phyloP scores from a whole-genome alignment of 2,329 filamentous ascomycete species.

The Diaporthe vexans region DNA sequence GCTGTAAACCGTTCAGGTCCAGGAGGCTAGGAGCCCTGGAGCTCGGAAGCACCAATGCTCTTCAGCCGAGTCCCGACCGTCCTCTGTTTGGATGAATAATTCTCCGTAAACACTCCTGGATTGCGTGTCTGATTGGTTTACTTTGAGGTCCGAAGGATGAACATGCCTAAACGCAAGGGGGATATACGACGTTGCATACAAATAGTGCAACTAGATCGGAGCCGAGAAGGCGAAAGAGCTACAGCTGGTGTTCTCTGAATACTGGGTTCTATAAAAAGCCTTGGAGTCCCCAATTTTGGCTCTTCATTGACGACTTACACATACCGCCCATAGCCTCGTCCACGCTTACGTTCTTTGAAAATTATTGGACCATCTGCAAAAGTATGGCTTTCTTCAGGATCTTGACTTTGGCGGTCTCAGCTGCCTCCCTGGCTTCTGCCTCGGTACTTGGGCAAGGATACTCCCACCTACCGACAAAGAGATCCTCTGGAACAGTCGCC shows the following conservation, averaged over 20 bases:
- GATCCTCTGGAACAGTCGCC: conserved; percentile 17
- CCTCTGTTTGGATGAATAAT: not conserved
- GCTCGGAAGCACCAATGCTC: not conserved
- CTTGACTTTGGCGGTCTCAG: conserved; percentile 10
- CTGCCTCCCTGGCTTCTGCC: not conserved
- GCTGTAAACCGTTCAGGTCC: not conserved
- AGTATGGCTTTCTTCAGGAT: conserved; percentile 5
- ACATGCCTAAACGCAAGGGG: not conserved
- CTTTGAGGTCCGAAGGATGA: not conserved
- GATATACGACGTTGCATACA: not conserved
- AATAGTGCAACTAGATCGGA: not conserved
- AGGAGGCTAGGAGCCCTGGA: not conserved
- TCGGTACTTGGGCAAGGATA: conserved; percentile 9
- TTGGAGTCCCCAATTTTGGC: not conserved
- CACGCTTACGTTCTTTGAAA: not conserved
- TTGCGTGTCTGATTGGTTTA: not conserved
- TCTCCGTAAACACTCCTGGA: not conserved
- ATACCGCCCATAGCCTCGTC: too few species aligned
- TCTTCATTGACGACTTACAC: not conserved
- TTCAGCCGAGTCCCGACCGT: not conserved
- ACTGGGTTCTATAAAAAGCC: not conserved
- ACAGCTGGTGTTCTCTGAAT: not conserved
- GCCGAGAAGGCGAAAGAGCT: not conserved
- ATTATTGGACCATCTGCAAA: not conserved
- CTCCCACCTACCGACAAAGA: conserved; percentile 9